A percentile compares a stretch with the other conserved stretches of the same genome.
Conservation (phyloP, 352 stramenopile species). For the Globisporangium irregulare region DNA sequence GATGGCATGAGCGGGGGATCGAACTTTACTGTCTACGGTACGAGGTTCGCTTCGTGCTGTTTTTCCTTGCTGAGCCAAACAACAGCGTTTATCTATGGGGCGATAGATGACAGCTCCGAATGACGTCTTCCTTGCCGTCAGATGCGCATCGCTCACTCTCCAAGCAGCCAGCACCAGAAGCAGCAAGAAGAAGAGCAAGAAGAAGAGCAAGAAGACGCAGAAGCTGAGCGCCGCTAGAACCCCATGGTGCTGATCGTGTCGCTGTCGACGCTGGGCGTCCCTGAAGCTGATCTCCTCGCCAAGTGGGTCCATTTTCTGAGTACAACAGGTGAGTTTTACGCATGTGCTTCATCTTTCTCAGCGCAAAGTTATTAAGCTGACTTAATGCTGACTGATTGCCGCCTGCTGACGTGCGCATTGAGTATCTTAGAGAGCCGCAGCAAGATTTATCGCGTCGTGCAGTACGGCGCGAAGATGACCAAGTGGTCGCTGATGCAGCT, state of each 20-base stretch:
- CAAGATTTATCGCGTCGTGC: constrained; percentile 57
- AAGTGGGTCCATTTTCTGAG: constrained; percentile 50
- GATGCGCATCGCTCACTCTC: not conserved
- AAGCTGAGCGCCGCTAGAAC: not conserved
- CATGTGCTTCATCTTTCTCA: not conserved
- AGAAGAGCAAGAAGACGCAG: not conserved
- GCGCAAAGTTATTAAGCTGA: not conserved
- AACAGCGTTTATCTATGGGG: not conserved
- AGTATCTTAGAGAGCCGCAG: constrained; percentile 46
- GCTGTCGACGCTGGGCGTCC: not conserved
- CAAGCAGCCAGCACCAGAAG: not conserved
- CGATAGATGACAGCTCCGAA: not conserved
- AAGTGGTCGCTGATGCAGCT: constrained; percentile 40
- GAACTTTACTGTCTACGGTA: not conserved
- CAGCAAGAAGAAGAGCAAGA: not conserved
- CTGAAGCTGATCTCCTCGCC: constrained; percentile 31
- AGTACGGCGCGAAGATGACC: constrained; percentile 58
- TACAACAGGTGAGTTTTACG: constrained; percentile 34
- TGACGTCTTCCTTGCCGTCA: not conserved
- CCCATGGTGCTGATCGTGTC: constrained; percentile 7
- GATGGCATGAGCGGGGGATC: not conserved
- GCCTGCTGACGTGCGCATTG: not conserved
- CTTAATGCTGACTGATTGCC: not conserved
- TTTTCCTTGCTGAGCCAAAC: not conserved
- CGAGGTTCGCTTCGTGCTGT: too few relatives aligned